phyloP scores from a whole-genome alignment of 345 rosid species.

The Eucalyptus cladocalyx region DNA sequence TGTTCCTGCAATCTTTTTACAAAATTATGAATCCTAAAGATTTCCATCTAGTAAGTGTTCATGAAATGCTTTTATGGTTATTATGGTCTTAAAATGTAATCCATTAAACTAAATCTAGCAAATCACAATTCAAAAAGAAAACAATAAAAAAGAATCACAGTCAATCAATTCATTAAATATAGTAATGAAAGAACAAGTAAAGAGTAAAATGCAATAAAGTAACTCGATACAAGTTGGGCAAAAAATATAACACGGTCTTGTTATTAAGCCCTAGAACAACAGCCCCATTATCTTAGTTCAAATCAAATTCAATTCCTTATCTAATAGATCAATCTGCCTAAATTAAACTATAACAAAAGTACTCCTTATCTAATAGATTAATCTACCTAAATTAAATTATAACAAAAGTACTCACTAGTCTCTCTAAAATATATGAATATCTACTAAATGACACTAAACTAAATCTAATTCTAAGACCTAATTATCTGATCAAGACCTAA shows the following conservation, averaged over 20 bases:
- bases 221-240: rapidly evolving
- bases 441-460: neutral
- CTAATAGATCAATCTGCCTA: neutral
- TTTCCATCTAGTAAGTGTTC: no score
- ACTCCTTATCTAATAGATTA: no score
- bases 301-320: neutral
- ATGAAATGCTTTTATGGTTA: no score
- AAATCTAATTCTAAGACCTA: neutral
- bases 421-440: neutral
- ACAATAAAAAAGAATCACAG: neutral
- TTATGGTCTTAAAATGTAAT: no score
- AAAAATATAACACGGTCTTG: neutral
- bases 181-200: no score
- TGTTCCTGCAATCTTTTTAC: neutral
- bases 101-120: no score
- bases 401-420: neutral
- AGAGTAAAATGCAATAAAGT: neutral
- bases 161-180: neutral
- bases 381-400: neutral
- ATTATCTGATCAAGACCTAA: neutral
- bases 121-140: no score
- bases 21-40: neutral
- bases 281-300: neutral
- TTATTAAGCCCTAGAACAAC: neutral
- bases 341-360: neutral